Conservation (phyloP, 768 basidiomycete species). For the Lentinula aciculospora region DNA sequence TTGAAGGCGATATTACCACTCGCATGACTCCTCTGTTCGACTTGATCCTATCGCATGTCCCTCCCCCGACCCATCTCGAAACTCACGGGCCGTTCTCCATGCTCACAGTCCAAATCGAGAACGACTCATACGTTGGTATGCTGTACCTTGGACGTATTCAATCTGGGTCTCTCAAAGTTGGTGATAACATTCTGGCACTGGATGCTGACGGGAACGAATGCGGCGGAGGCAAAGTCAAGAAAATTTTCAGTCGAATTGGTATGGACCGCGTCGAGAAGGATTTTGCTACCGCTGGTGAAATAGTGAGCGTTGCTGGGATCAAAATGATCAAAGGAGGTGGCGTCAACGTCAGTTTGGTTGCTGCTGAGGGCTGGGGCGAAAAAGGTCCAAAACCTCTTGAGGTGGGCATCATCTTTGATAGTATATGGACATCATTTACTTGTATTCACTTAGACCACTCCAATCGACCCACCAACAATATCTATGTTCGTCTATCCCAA, state of each 20-base stretch:
- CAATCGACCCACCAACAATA: constrained; percentile 47
- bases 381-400: constrained; percentile 34
- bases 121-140: constrained; percentile 43
- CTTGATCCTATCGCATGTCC: constrained; percentile 39
- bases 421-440: neutral
- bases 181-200: constrained; percentile 34
- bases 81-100: constrained; percentile 39
- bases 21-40: constrained; percentile 42
- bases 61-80: constrained; percentile 31
- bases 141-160: constrained; percentile 43
- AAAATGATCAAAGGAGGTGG: constrained; percentile 30
- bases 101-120: constrained; percentile 47
- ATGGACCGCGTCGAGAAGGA: constrained; percentile 38
- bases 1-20: constrained; percentile 4
- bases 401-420: constrained; percentile 14
- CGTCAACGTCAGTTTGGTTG: constrained; percentile 39
- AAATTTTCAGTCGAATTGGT: constrained; percentile 32
- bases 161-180: constrained; percentile 31
- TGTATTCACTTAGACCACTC: constrained; percentile 25
- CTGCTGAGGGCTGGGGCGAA: constrained; percentile 38
- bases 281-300: constrained; percentile 41
- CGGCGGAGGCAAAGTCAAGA: constrained; percentile 46
- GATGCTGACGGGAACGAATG: constrained; percentile 38
- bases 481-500: constrained; percentile 42
- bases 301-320: constrained; percentile 43